Conservation (phyloP, 495 filamentous ascomycete species). For the Penicillium paxilli region DNA sequence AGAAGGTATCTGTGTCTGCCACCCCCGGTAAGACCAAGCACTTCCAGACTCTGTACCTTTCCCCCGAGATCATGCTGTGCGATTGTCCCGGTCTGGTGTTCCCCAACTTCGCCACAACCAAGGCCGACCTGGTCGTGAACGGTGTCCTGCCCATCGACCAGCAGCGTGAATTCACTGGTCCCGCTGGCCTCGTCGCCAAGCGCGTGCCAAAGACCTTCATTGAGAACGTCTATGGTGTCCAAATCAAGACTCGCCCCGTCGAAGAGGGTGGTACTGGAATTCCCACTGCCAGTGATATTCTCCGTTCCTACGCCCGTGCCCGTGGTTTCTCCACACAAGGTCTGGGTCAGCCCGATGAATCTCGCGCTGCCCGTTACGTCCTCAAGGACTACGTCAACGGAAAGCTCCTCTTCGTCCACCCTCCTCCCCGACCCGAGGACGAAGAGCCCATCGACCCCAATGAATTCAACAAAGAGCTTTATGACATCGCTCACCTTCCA, state of each 20-base stretch:
- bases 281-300: conserved; percentile 83
- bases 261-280: conserved; percentile 94
- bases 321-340: conserved; percentile 87
- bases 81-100: conserved; percentile 99
- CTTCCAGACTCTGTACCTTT: conserved; percentile 97
- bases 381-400: conserved; percentile 98
- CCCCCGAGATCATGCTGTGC: conserved; percentile 84
- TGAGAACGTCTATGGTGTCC: conserved; percentile 90
- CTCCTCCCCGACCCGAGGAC: conserved; percentile 62
- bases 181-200: conserved; percentile 80
- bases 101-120: conserved; percentile 95
- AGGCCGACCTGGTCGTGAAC: conserved; percentile 94
- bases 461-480: conserved; percentile 87
- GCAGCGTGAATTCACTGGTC: conserved; percentile 90
- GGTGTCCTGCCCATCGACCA: conserved; percentile 98
- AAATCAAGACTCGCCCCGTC: conserved; percentile 73
- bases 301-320: conserved; percentile 83
- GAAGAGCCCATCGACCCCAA: conserved; percentile 62
- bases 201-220: conserved; percentile 89
- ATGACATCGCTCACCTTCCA: conserved; percentile 76
- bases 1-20: conserved; percentile 97
- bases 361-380: conserved; percentile 82
- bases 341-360: conserved; percentile 88
- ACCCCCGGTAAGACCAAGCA: conserved; percentile 99
- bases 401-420: conserved; percentile 88